These are phyloP conservation scores for Aspergillus conjunctus DNA, from an alignment of 495 filamentous ascomycete genomes.

Conservation along the genomic window DNA sequence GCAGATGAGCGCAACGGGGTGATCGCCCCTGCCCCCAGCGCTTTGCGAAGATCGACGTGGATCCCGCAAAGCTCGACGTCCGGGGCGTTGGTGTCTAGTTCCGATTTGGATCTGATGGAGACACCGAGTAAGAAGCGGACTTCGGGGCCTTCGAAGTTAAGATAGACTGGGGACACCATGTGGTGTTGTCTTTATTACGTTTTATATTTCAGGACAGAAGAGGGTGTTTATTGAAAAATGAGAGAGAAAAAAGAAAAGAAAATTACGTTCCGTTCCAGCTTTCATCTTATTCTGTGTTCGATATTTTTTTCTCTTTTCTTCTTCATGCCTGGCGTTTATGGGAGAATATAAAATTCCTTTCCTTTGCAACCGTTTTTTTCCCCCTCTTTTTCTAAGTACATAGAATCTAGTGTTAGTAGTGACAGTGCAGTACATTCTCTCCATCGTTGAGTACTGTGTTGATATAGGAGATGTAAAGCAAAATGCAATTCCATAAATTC, in stretches of 20 bases:
- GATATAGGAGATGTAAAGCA: too few species aligned
- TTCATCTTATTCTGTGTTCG: neutral
- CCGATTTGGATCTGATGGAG: constrained; percentile 20
- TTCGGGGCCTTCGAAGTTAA: constrained; percentile 18
- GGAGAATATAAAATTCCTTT: neutral
- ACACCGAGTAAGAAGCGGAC: constrained; percentile 25
- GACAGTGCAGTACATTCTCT: neutral
- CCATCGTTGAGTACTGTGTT: neutral
- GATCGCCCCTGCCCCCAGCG: constrained; percentile 8
- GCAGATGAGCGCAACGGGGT: constrained; percentile 42
- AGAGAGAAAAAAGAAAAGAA: neutral
- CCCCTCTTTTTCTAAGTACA: too few species aligned
- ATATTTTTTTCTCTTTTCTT: neutral
- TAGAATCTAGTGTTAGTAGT: neutral
- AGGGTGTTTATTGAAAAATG: neutral
- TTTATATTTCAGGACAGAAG: neutral
- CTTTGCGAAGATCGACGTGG: constrained; percentile 1
- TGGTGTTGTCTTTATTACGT: too few species aligned
- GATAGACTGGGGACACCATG: neutral
- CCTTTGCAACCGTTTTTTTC: neutral
- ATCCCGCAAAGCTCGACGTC: constrained; percentile 19
- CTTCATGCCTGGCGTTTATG: neutral
- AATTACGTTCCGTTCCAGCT: neutral
- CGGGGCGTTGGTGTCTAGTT: constrained; percentile 20
- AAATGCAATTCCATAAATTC: too few species aligned